Evolutionary conservation across 2,329 filamentous ascomycete species (phyloP).

Genomic region (Orbilia quercus): DNA sequence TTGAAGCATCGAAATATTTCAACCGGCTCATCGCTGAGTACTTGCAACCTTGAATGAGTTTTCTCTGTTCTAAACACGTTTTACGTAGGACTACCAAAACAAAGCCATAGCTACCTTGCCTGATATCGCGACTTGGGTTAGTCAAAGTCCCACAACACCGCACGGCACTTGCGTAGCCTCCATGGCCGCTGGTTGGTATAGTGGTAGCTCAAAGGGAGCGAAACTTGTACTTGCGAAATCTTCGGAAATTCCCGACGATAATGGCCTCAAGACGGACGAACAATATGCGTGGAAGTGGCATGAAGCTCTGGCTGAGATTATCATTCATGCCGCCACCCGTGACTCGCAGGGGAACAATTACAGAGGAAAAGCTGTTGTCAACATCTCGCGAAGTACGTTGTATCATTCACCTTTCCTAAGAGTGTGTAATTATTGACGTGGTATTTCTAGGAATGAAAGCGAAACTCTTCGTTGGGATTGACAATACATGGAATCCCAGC

Average conservation of each 20-base stretch:
- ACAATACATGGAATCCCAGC: background rate
- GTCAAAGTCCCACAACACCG: background rate
- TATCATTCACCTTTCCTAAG: background rate
- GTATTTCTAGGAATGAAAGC: slow-evolving; percentile 1
- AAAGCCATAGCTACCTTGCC: slow-evolving; percentile 9
- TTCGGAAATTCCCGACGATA: background rate
- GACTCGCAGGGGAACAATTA: background rate
- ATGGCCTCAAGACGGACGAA: background rate
- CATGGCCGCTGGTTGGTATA: slow-evolving; percentile 10
- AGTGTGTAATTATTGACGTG: no score
- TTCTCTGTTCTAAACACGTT: background rate
- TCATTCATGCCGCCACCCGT: background rate
- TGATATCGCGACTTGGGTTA: background rate
- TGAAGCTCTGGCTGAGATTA: background rate
- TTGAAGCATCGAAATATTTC: background rate
- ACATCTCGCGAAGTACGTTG: slow-evolving; percentile 12
- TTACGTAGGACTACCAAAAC: slow-evolving; percentile 8
- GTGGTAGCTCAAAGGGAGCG: slow-evolving; percentile 12
- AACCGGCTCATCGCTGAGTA: no score
- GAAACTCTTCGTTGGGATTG: background rate
- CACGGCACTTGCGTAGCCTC: slow-evolving; percentile 27
- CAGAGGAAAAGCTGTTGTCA: slow-evolving; percentile 16
- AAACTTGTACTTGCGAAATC: slow-evolving; percentile 13
- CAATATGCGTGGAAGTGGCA: slow-evolving; percentile 15
- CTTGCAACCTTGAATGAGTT: no score